Conservation (phyloP, 345 rosid species). For the Arabidopsis arenosa region DNA sequence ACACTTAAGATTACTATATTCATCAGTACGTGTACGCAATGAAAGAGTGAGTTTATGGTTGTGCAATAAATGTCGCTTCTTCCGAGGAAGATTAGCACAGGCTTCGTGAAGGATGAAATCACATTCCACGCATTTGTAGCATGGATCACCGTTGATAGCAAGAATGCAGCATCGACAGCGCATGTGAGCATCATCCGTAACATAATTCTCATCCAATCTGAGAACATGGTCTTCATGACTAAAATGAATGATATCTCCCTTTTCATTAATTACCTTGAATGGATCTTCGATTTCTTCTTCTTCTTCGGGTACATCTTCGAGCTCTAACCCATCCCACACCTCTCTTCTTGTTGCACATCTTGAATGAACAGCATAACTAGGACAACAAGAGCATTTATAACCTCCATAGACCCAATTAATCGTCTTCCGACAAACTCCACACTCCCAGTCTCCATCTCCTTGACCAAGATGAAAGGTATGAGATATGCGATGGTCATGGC, state of each 20-base stretch:
- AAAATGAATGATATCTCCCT: too few species aligned
- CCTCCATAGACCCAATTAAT: too few species aligned
- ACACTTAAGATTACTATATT: neutral
- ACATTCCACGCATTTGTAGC: neutral
- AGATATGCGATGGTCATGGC: constrained; percentile 33
- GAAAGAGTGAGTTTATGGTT: neutral
- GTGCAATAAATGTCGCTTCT: neutral
- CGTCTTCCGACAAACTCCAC: too few species aligned
- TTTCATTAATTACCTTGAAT: too few species aligned
- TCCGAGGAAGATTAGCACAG: neutral
- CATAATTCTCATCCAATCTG: neutral
- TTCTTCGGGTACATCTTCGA: neutral
- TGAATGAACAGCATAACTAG: too few species aligned
- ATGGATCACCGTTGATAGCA: neutral
- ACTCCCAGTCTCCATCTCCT: too few species aligned
- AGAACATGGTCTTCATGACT: neutral
- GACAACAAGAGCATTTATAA: too few species aligned
- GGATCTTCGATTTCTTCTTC: too few species aligned
- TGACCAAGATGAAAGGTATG: constrained; percentile 2
- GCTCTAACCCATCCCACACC: neutral
- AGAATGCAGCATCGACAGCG: neutral
- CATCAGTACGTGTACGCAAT: neutral
- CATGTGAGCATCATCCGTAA: neutral
- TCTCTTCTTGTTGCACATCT: too few species aligned
- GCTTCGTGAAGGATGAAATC: neutral